phyloP scores from a whole-genome alignment of 495 filamentous ascomycete species.

The Aspergillus nidulans region DNA sequence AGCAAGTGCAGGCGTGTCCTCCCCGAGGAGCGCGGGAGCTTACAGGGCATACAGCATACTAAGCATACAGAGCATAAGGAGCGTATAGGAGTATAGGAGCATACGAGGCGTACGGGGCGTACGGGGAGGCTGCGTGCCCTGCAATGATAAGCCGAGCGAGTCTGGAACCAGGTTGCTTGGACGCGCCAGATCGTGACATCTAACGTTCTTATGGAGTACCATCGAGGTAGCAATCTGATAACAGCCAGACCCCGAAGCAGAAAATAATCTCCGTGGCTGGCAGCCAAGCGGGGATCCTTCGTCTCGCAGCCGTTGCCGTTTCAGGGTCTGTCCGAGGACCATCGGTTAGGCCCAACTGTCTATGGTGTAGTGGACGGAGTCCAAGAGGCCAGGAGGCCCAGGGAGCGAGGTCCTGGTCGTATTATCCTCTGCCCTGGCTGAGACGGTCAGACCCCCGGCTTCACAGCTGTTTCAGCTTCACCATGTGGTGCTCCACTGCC shows the following conservation, averaged over 20 bases:
- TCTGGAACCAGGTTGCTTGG: neutral
- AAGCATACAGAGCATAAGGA: too few species aligned
- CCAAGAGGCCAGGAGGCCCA: too few species aligned
- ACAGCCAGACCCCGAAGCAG: neutral
- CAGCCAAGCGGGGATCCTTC: neutral
- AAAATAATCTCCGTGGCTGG: constrained; percentile 2
- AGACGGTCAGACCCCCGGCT: neutral
- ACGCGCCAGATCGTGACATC: neutral
- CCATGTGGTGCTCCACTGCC: constrained; percentile 20
- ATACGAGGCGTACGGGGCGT: too few species aligned
- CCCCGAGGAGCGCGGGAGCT: too few species aligned
- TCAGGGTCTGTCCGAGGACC: constrained; percentile 3
- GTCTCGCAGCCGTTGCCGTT: constrained; percentile 10
- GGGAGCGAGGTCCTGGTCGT: too few species aligned
- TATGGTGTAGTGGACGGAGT: too few species aligned
- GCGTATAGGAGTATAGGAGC: too few species aligned
- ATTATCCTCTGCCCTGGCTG: neutral
- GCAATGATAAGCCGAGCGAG: too few species aligned
- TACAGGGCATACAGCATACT: too few species aligned
- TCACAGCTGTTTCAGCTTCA: constrained; percentile 32
- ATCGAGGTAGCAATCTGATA: neutral
- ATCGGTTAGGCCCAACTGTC: too few species aligned
- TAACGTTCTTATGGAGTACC: neutral
- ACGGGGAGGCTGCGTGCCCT: too few species aligned
- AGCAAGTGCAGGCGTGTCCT: too few species aligned